Base-by-base conservation (phyloP, 2,329 filamentous ascomycete genomes). In the Magnaporthiopsis poae region DNA sequence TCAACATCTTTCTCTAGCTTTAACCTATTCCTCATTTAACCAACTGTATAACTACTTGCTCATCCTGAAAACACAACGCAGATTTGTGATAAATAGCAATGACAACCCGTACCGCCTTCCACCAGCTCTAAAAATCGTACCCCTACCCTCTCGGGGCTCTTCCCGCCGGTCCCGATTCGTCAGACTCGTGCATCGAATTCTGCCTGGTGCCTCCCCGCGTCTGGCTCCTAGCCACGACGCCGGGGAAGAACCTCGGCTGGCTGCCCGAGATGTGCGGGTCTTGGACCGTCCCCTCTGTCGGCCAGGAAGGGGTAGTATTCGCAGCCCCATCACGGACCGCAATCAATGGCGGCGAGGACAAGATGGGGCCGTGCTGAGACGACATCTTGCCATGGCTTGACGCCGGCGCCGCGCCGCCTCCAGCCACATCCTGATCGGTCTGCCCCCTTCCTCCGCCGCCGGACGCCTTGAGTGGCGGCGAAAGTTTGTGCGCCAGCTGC, bases 231-330 rank as follows among this genome's bases (percentile, higher is more conserved):
- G 81, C 80, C 61, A 92, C 82, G 39, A 92, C 83, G 0, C 90
- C 90, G 0, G 90, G 90, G 70, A 91, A 90, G 69, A 91, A 86
- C 69, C 82, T 84, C 13, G 89, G 90, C 74, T 91, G 89, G 63
- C 79, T 82, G 3, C 82, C 85, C 15, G 81, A 84, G 13, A 86
- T 73, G 70, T 85, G 81, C 66, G 78, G 70, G 68, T 83, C 79
- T 62, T 36, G n/a, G 33, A 11, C 35, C 8, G 62, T 18, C n/a
- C 46, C 46, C 21, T 56, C 46, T 25, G 46, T 21, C 18, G 18
- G 46, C 46, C 46, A 52, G 46, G 46, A 52, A n/a, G 18, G 46
- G 21, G 18, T 18, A 21, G 21, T 11, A 18, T 18, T 21, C 46
- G 18, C 46, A 5, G 18, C n/a, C 15, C 46, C 46, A 18, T 52